These are phyloP conservation scores for Eremothecium gossypii DNA, from an alignment of 1,139 yeast species.

Conservation along the genomic window DNA sequence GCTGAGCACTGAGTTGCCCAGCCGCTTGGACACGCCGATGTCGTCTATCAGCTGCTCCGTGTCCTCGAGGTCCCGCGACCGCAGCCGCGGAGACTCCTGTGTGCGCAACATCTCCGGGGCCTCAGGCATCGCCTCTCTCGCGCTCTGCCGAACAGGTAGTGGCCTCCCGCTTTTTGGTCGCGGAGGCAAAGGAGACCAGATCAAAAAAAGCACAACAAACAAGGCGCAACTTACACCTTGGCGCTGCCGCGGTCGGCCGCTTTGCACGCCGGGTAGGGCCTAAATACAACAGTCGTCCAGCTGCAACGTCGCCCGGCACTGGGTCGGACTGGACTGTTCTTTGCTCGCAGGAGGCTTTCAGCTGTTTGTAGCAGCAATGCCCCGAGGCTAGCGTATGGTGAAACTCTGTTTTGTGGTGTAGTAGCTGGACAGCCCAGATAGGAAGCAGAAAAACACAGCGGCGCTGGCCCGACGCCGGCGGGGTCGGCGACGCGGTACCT, in stretches of 20 bases:
- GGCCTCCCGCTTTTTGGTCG: too few relatives aligned
- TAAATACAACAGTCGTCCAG: too few relatives aligned
- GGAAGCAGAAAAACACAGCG: conserved; percentile 1
- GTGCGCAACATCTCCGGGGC: not conserved
- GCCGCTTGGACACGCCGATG: conserved; percentile 23
- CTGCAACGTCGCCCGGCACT: too few relatives aligned
- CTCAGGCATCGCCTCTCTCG: not conserved
- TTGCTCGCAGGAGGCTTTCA: not conserved
- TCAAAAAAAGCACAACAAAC: too few relatives aligned
- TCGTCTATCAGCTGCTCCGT: conserved; percentile 12
- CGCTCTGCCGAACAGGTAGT: not conserved
- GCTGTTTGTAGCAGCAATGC: not conserved
- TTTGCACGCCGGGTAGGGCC: too few relatives aligned
- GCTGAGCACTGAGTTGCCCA: conserved; percentile 27
- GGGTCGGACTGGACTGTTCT: too few relatives aligned
- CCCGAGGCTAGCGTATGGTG: not conserved
- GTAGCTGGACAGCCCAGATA: not conserved
- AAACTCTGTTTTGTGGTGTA: conserved; percentile 2
- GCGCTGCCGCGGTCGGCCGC: too few relatives aligned
- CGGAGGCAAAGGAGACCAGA: too few relatives aligned
- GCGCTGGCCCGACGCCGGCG: too few relatives aligned
- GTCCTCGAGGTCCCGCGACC: not conserved
- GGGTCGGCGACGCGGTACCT: too few relatives aligned
- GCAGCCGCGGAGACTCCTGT: conserved; percentile 1
- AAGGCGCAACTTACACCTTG: too few relatives aligned